phyloP scores from a whole-genome alignment of 1,139 yeast genomes.

The Candida buenavistaensis region DNA sequence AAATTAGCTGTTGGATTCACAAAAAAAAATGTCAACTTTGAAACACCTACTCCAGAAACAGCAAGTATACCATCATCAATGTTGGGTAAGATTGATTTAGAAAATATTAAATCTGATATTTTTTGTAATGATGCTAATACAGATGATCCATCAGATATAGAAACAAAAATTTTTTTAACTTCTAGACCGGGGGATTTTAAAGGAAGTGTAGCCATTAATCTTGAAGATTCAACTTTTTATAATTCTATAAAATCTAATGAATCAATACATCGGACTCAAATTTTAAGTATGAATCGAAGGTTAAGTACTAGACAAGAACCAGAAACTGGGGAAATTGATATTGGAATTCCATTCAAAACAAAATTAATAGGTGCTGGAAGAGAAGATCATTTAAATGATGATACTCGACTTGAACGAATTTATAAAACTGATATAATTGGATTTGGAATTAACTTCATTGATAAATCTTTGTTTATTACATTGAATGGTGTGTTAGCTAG shows the following conservation, averaged over 20 bases:
- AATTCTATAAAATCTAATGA: slow-evolving; percentile 39
- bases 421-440: slow-evolving; percentile 66
- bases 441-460: slow-evolving; percentile 75
- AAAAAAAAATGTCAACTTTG: slow-evolving; percentile 27
- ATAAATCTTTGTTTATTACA: slow-evolving; percentile 68
- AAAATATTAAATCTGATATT: slow-evolving; percentile 29
- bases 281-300: slow-evolving; percentile 40
- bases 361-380: slow-evolving; percentile 14
- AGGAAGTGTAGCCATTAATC: slow-evolving; percentile 46
- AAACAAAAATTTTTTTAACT: slow-evolving; percentile 24
- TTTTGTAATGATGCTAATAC: slow-evolving; percentile 19
- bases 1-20: slow-evolving; percentile 38
- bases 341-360: slow-evolving; percentile 40
- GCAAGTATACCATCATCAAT: slow-evolving; percentile 9
- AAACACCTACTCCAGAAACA: slow-evolving; percentile 13
- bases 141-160: slow-evolving; percentile 14
- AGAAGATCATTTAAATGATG: no score
- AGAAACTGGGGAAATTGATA: slow-evolving; percentile 35
- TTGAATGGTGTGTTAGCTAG: slow-evolving; percentile 68
- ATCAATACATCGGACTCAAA: slow-evolving; percentile 29
- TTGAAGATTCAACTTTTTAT: slow-evolving; percentile 42
- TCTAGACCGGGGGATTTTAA: slow-evolving; percentile 39
- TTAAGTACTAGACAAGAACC: slow-evolving; percentile 31
- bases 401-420: slow-evolving; percentile 16
- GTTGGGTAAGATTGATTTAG: slow-evolving; percentile 26